phyloP scores from a whole-genome alignment of 441 rosid genomes.

The Gossypium davidsonii region DNA sequence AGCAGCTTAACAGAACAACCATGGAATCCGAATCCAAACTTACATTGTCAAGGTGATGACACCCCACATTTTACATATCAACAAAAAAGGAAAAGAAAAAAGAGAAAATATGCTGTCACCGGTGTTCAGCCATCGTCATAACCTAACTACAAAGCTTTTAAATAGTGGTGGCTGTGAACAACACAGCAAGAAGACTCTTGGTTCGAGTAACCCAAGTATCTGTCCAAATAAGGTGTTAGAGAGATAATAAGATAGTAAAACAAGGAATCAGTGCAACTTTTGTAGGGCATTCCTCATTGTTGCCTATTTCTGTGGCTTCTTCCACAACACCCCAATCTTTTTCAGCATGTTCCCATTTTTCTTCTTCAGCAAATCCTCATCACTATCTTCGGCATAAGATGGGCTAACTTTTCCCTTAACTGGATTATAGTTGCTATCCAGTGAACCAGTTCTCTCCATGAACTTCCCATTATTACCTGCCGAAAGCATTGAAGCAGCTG shows the following conservation, averaged over 20 bases:
- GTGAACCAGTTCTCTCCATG: conserved; percentile 42
- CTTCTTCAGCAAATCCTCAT: conserved; percentile 52
- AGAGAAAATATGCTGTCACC: neutral
- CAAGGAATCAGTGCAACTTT: neutral
- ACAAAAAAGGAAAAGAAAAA: neutral
- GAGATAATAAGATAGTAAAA: neutral
- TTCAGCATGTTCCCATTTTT: conserved; percentile 63
- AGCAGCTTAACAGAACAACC: neutral
- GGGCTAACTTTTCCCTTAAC: conserved; percentile 33
- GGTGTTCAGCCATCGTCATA: neutral
- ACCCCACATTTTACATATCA: neutral
- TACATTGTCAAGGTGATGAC: neutral
- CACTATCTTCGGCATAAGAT: conserved; percentile 47
- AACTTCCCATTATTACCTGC: conserved; percentile 49
- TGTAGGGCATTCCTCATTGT: conserved; percentile 8
- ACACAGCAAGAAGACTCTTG: neutral
- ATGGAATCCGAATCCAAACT: neutral
- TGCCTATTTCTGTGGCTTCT: conserved; percentile 57
- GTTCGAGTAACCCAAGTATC: neutral
- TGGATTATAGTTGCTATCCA: conserved; percentile 38
- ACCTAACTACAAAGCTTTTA: neutral
- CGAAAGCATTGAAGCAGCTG: conserved; percentile 64
- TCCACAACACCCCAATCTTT: conserved; percentile 74
- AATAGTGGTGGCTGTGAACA: neutral
- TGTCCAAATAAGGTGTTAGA: neutral